phyloP scores from a whole-genome alignment of 768 basidiomycete genomes.

The Tephrocybe sp. region DNA sequence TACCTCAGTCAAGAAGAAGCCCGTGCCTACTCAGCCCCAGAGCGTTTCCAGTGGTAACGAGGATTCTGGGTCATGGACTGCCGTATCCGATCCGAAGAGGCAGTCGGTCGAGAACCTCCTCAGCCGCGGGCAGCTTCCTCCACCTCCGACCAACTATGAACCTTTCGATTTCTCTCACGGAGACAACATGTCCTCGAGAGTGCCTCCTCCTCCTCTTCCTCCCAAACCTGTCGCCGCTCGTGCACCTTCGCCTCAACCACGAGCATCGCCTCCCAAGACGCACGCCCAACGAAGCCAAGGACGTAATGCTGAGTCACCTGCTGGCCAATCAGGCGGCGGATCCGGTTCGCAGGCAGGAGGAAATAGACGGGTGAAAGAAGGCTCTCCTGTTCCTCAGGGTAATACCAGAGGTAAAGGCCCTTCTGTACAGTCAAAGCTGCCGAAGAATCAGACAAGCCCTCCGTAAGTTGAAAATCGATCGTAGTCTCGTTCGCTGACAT shows the following conservation, averaged over 20 bases:
- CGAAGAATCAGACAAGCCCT: conserved; percentile 55
- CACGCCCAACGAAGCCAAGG: conserved; percentile 50
- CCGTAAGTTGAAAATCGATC: conserved; percentile 37
- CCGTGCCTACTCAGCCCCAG: conserved; percentile 52
- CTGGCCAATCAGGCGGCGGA: conserved; percentile 37
- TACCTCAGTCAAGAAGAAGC: conserved; percentile 64
- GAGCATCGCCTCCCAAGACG: conserved; percentile 60
- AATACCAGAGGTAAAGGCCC: conserved; percentile 36
- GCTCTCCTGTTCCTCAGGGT: conserved; percentile 64
- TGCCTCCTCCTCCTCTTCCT: conserved; percentile 64
- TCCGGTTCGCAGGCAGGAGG: conserved; percentile 21
- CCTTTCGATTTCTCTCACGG: conserved; percentile 49
- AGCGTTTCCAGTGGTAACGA: conserved; percentile 49
- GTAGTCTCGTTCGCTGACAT: conserved; percentile 5
- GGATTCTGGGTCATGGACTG: conserved; percentile 56
- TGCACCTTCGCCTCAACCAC: conserved; percentile 60
- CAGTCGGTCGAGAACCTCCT: conserved; percentile 83
- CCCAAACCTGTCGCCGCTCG: conserved; percentile 51
- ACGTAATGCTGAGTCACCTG: conserved; percentile 51
- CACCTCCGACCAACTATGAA: conserved; percentile 43
- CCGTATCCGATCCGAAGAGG: conserved; percentile 62
- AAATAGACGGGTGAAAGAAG: conserved; percentile 65
- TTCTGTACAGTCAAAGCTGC: conserved; percentile 38
- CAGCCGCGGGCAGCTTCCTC: conserved; percentile 46
- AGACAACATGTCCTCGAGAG: conserved; percentile 40